Evolutionary conservation across 2,329 filamentous ascomycete genomes (phyloP).

Genomic region (Chrysoporthe puriensis): DNA sequence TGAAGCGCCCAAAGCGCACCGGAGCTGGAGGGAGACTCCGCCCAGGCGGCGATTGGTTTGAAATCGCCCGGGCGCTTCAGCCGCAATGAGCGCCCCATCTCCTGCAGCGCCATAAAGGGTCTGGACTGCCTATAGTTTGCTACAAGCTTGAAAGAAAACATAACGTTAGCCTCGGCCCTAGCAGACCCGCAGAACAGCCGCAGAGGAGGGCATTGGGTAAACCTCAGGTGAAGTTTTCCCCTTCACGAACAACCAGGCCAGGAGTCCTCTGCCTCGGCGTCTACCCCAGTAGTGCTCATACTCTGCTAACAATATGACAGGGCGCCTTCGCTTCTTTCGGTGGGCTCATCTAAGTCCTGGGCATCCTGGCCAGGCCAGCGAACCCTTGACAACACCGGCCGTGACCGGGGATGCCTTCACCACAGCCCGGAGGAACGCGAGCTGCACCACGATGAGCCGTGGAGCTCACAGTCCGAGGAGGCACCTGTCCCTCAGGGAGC

Average conservation of each 20-base stretch:
- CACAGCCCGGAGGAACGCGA: not conserved
- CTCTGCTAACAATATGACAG: not conserved
- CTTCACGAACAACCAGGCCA: not conserved
- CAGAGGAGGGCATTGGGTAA: not conserved
- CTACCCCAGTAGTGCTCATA: not conserved
- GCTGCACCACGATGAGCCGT: not conserved
- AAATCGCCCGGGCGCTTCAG: not conserved
- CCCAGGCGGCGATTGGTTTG: not conserved
- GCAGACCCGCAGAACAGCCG: not conserved
- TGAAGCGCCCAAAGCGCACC: not conserved
- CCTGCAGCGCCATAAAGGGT: not conserved
- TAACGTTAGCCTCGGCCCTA: not conserved
- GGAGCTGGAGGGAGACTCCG: not conserved
- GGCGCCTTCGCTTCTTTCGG: not conserved
- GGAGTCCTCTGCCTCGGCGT: not conserved
- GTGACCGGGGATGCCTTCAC: not conserved
- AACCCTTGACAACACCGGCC: not conserved
- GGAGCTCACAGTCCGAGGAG: not conserved
- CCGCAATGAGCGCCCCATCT: not conserved
- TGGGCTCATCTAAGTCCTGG: not conserved
- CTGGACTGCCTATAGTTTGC: slow-evolving; percentile 1
- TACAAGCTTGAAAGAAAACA: not conserved
- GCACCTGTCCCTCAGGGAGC: not conserved
- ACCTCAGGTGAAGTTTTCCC: not conserved
- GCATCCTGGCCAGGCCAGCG: not conserved